Conservation (phyloP, 306 rosid genomes). For the Psophocarpus tetragonolobus region DNA sequence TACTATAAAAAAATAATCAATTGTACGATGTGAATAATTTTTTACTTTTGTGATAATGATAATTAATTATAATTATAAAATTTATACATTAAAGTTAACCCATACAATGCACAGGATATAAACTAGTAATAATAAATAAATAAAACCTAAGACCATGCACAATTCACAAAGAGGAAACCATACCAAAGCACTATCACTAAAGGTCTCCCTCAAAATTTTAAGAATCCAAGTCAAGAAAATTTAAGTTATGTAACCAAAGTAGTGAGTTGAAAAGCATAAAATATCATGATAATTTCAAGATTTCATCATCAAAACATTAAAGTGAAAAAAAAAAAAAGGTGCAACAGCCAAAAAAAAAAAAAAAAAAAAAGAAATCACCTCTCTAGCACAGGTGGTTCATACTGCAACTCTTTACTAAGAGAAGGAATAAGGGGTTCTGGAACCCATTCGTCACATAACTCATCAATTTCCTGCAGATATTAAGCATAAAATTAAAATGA, state of each 20-base stretch:
- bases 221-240: constrained; percentile 19
- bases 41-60: too few relatives aligned
- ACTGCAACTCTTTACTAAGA: constrained; percentile 62
- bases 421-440: constrained; percentile 94
- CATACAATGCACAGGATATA: too few relatives aligned
- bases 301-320: neutral
- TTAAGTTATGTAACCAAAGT: constrained; percentile 16
- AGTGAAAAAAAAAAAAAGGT: constrained; percentile 5
- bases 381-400: constrained; percentile 88
- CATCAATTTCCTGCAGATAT: constrained; percentile 81
- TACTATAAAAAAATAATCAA: neutral
- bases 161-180: constrained; percentile 1
- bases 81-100: too few relatives aligned
- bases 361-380: constrained; percentile 59
- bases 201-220: neutral
- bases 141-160: constrained; percentile 3
- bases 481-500: constrained; percentile 16
- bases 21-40: too few relatives aligned
- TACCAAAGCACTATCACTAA: neutral
- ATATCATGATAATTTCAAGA: constrained; percentile 16
- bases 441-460: constrained; percentile 92
- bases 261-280: constrained; percentile 21
- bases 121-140: neutral
- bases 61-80: too few relatives aligned
- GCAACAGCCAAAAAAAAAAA: constrained; percentile 32